Evolutionary conservation across 2,329 filamentous ascomycete genomes (phyloP), one percentile per base, ranked within the genome.

Genomic region (Triangularia verruculosa): DNA sequence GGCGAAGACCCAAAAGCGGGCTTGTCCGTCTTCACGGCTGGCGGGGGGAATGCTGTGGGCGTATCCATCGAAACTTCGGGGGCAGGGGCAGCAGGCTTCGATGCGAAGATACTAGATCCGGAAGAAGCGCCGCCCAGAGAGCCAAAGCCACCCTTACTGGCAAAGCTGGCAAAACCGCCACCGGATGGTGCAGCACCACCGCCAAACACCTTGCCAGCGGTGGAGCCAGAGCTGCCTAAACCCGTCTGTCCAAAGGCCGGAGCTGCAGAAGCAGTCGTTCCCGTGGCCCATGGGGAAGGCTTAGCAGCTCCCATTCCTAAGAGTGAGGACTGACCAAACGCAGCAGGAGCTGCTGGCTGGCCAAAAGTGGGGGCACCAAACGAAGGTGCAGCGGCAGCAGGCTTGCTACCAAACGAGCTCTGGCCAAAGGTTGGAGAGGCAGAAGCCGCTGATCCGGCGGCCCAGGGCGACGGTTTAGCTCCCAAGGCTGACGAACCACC

Each of bases 211-310:
- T 76, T 77, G 9, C 72, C 69, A 32, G 71, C 64, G 13, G 70
- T 73, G 56, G 77, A 73, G 59, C 78, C 75, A 59, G 71, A 56
- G 59, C 74, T 76, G 6, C 80, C 71, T 61, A 85, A 84, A 13
- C 80, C 78, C 7, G 81, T 74, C 70, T 87, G 83, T 1, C 85
- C 85, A 73, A 88, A 88, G 1, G 82, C 76, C 17, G 83, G 77
- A 3, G 75, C 66, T 17, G 72, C 70, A 30, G 74, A 67, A 47
- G 75, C 69, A 4, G 77, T 66, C 3, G 77, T 73, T 20, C 69
- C 76, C 20, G 78, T 70, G 3, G 78, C 79, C 86, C 86, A 88
- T 11, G 83, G 83, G 4, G 86, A 87, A 2, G 77, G 68, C 65
- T 80, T 82, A 17, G 27, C 27, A 54, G 77, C 68, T 1, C 82